Evolutionary conservation across 306 rosid genomes (phyloP), one percentile per base, ranked within the genome.

Genomic region (Phaseolus lunatus): DNA sequence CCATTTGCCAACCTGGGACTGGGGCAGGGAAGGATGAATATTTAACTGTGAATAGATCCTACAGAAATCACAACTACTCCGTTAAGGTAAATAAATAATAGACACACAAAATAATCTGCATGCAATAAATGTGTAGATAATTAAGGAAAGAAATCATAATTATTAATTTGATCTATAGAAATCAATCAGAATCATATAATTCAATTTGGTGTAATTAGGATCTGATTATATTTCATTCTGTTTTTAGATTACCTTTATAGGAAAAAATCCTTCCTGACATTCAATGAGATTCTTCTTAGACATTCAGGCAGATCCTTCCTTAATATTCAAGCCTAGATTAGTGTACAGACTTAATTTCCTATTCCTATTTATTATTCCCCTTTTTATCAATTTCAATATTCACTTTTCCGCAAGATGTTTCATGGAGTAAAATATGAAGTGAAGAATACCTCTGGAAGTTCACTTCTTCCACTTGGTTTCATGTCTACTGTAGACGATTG

Each of bases 1-100:
- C 89, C 84, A 85, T 72, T 75, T 89, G 91, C 98, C 97, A 95
- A 73, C 91, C 87, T 5, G 92, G 92, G 81, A 79, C 84, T 77
- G 87, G 77, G 62, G 92, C 83, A 69, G 88, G 91, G 57, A 53
- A 90, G 52, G 90, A 56, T 64, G 92, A 44, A 84, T 86, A 87
- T 47, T 59, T 85, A 33, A 82, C 33, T 27, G 96, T 43, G 56
- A 92, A 95, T 75, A 90, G 89, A 80, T 92, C 91, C 98, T 95
- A 89, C 87, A 84, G 80, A 67, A 23, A 84, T 77, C 80, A 83
- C 65, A 27, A 74, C 57, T 66, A 62, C 9, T 58, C 29, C 27
- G 9, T 15, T 78, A 13, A 78, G 83, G 56, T 62, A 82, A 50
- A 74, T 75, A 64, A 68, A 74, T 75, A 64, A 68, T 33, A 57